These are phyloP conservation scores for Sugiyamaella mastotermitis DNA, from an alignment of 805 yeast species.

Conservation along the genomic window DNA sequence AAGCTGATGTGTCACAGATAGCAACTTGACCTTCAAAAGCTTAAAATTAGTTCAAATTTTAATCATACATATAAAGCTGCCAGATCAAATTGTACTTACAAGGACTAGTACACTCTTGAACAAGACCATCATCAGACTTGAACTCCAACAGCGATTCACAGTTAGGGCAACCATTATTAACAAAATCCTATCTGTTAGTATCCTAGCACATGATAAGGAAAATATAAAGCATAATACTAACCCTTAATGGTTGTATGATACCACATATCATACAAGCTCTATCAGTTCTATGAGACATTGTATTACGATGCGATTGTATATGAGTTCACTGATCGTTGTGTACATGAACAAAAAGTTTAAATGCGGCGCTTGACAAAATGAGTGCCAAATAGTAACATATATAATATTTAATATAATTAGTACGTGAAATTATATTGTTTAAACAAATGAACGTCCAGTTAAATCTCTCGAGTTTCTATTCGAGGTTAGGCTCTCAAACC, in stretches of 20 bases:
- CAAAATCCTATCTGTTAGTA: slow-evolving; percentile 43
- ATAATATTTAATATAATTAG: too few relatives aligned
- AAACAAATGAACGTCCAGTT: slow-evolving; percentile 1
- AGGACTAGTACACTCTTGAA: slow-evolving; percentile 91
- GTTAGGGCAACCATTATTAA: slow-evolving; percentile 89
- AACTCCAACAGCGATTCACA: slow-evolving; percentile 83
- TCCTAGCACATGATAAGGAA: neutral
- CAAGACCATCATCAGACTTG: slow-evolving; percentile 73
- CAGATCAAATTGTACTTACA: slow-evolving; percentile 27
- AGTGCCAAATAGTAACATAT: too few relatives aligned
- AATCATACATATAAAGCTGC: slow-evolving; percentile 1
- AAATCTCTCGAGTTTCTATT: neutral
- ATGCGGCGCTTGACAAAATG: too few relatives aligned
- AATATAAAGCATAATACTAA: slow-evolving; percentile 27
- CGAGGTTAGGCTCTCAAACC: slow-evolving; percentile 16
- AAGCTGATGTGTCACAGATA: slow-evolving; percentile 70
- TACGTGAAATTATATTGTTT: too few relatives aligned
- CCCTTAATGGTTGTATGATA: slow-evolving; percentile 71
- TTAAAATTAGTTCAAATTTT: slow-evolving; percentile 6
- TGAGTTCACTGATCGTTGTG: too few relatives aligned
- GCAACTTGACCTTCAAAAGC: slow-evolving; percentile 93
- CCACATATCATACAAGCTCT: slow-evolving; percentile 99
- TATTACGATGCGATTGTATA: too few relatives aligned
- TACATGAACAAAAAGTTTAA: too few relatives aligned
- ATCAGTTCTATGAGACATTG: slow-evolving; percentile 53